phyloP scores from a whole-genome alignment of 208 protist genomes.

The Jaenimonas drosophilae region DNA sequence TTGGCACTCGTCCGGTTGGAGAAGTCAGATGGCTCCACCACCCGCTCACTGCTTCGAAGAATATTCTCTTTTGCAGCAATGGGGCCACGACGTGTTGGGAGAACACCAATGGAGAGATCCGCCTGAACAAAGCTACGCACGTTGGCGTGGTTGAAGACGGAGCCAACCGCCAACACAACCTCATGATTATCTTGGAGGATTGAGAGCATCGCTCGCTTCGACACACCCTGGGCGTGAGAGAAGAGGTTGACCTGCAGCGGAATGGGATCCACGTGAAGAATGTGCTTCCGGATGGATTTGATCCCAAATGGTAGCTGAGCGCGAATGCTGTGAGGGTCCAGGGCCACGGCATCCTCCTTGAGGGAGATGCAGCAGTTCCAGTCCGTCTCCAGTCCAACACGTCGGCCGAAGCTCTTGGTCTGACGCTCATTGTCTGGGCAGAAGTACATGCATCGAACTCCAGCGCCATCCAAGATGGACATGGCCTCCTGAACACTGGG shows the following conservation, averaged over 20 bases:
- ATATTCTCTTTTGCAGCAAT: slow-evolving; percentile 62
- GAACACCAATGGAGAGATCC: slow-evolving; percentile 82
- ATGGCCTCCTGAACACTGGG: slow-evolving; percentile 69
- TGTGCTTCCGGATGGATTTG: slow-evolving; percentile 86
- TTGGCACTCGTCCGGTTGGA: slow-evolving; percentile 23
- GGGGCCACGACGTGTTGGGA: slow-evolving; percentile 65
- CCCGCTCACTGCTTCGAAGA: slow-evolving; percentile 32
- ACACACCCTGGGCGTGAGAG: slow-evolving; percentile 77
- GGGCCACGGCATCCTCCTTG: slow-evolving; percentile 64
- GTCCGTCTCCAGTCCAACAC: slow-evolving; percentile 90
- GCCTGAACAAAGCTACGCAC: slow-evolving; percentile 87
- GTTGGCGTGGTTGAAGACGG: slow-evolving; percentile 88
- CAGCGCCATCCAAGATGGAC: slow-evolving; percentile 70
- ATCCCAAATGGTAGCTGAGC: slow-evolving; percentile 92
- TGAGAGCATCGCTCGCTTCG: slow-evolving; percentile 85
- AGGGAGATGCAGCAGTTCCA: slow-evolving; percentile 96
- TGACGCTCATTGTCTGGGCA: slow-evolving; percentile 67
- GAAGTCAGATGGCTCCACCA: slow-evolving; percentile 74
- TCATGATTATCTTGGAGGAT: slow-evolving; percentile 93
- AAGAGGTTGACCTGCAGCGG: slow-evolving; percentile 94
- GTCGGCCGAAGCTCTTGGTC: slow-evolving; percentile 87
- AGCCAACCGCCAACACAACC: slow-evolving; percentile 88
- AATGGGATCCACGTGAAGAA: slow-evolving; percentile 90
- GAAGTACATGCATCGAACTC: slow-evolving; percentile 93
- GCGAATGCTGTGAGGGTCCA: slow-evolving; percentile 81